phyloP scores from a whole-genome alignment of 1,284 basidiomycete genomes.

The Ceratobasidium papillatum region DNA sequence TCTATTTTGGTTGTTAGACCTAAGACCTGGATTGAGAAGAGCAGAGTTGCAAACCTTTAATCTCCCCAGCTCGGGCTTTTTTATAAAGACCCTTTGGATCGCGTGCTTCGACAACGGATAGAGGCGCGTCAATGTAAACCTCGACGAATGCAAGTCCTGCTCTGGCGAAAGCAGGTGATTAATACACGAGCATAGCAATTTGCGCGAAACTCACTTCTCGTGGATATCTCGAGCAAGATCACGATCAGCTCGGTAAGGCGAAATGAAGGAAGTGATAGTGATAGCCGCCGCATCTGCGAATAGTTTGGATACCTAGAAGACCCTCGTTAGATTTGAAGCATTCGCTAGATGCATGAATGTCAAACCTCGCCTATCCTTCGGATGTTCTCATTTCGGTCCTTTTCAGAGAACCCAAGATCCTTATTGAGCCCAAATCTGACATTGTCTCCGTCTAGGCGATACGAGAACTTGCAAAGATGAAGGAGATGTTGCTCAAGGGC shows the following conservation, averaged over 20 bases:
- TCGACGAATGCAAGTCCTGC: conserved; percentile 86
- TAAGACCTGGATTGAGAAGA: conserved; percentile 18
- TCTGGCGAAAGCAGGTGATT: background rate
- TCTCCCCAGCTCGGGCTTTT: conserved; percentile 94
- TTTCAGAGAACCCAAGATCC: conserved; percentile 96
- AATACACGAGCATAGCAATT: background rate
- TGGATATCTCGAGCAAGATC: conserved; percentile 87
- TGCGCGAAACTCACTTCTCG: conserved; percentile 54
- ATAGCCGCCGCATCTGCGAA: conserved; percentile 90
- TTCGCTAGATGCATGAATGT: background rate
- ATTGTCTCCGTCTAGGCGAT: conserved; percentile 97
- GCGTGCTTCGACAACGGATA: conserved; percentile 86
- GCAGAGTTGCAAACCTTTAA: conserved; percentile 75
- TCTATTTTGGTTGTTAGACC: conserved; percentile 60
- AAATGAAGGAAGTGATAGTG: conserved; percentile 96
- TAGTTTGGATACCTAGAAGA: conserved; percentile 84
- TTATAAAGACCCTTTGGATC: conserved; percentile 99
- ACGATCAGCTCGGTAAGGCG: conserved; percentile 93
- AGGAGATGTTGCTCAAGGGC: conserved; percentile 97
- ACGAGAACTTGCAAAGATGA: conserved; percentile 84
- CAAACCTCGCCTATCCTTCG: conserved; percentile 93
- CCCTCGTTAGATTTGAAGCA: background rate
- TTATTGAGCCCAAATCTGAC: conserved; percentile 97
- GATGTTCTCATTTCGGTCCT: conserved; percentile 96
- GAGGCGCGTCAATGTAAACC: conserved; percentile 93